These are phyloP conservation scores for Arachnomyces sp. DNA, from an alignment of 2,329 filamentous ascomycete species.

Conservation along the genomic window DNA sequence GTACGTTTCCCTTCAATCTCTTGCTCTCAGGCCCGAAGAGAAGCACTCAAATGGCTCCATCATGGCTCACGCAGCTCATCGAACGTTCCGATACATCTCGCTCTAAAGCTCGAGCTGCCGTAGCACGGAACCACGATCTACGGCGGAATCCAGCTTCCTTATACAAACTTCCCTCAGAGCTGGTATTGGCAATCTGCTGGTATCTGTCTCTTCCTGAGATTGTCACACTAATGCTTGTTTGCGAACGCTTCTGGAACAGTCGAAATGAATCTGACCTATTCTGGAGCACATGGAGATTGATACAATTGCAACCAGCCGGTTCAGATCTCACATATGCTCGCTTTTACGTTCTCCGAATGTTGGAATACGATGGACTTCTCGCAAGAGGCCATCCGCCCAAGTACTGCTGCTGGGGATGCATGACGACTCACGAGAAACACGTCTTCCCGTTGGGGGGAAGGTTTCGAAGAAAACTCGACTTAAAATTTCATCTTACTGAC, in stretches of 20 bases:
- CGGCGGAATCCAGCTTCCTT: too few relatives aligned
- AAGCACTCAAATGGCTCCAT: too few relatives aligned
- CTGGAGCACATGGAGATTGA: background rate
- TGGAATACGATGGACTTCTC: slow-evolving; percentile 2
- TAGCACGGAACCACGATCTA: too few relatives aligned
- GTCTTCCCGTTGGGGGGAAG: background rate
- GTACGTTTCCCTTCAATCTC: too few relatives aligned
- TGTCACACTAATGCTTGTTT: background rate
- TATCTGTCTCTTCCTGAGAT: background rate
- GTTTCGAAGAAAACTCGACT: background rate
- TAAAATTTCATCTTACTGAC: background rate
- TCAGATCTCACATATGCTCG: background rate
- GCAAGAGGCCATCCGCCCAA: too few relatives aligned
- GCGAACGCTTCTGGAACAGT: slow-evolving; percentile 1
- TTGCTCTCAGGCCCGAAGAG: too few relatives aligned
- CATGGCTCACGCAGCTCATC: too few relatives aligned
- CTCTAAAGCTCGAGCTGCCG: too few relatives aligned
- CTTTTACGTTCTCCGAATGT: slow-evolving; percentile 2
- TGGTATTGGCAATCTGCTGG: background rate
- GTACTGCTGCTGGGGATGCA: slow-evolving; percentile 4
- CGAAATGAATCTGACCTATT: background rate
- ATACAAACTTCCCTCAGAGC: background rate
- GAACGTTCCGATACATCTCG: too few relatives aligned
- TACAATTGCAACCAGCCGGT: background rate
- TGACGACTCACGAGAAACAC: slow-evolving; percentile 1